These are phyloP conservation scores for Trichoderma virens DNA, from an alignment of 495 filamentous ascomycete species.

Conservation along the genomic window DNA sequence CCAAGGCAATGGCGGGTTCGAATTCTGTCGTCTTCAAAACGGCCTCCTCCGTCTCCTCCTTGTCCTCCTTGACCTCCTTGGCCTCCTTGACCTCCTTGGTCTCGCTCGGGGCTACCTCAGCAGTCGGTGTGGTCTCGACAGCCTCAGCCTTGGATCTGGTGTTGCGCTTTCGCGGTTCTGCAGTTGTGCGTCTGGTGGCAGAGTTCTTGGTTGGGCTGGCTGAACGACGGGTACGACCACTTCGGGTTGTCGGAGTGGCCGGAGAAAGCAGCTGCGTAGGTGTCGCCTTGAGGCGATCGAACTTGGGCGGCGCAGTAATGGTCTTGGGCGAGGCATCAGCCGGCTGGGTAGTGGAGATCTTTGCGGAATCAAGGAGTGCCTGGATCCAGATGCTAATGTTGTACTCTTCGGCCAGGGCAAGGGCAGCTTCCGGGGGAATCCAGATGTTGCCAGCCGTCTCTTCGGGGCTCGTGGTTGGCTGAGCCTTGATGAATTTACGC, in stretches of 20 bases:
- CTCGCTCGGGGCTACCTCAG: conserved; percentile 26
- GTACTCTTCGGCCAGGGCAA: conserved; percentile 75
- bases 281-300: conserved; percentile 31
- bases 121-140: conserved; percentile 24
- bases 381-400: conserved; percentile 77
- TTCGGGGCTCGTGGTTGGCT: conserved; percentile 70
- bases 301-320: conserved; percentile 65
- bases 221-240: conserved; percentile 44
- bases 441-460: conserved; percentile 96
- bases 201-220: conserved; percentile 45
- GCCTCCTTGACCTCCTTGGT: conserved; percentile 29
- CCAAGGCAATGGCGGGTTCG: conserved; percentile 34
- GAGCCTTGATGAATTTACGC: conserved; percentile 75
- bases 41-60: conserved; percentile 27
- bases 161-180: conserved; percentile 64
- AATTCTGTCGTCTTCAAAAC: conserved; percentile 35
- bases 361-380: conserved; percentile 75
- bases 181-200: conserved; percentile 38
- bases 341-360: conserved; percentile 42
- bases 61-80: conserved; percentile 29
- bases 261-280: conserved; percentile 35
- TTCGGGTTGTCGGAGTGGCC: conserved; percentile 32
- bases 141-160: conserved; percentile 43
- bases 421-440: conserved; percentile 78
- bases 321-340: conserved; percentile 50